Conservation (phyloP, 2,329 filamentous ascomycete genomes). For the Botrytis porri region DNA sequence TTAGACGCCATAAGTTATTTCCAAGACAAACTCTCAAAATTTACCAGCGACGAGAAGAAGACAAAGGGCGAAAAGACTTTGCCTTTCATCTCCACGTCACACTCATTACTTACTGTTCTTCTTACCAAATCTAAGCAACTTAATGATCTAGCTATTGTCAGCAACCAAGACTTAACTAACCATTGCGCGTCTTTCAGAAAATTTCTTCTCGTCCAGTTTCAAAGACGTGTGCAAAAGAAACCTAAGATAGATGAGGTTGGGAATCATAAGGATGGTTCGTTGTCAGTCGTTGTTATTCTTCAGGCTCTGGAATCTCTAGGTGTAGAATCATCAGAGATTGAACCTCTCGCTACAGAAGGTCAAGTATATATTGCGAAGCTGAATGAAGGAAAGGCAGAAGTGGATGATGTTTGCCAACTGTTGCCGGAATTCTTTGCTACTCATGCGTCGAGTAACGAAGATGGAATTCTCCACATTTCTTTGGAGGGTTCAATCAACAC, state of each 20-base stretch:
- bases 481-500: constrained; percentile 26
- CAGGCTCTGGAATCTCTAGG: constrained; percentile 29
- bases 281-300: constrained; percentile 29
- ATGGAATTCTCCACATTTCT: background rate
- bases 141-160: constrained; percentile 28
- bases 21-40: constrained; percentile 28
- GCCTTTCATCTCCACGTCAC: constrained; percentile 28
- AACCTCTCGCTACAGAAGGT: constrained; percentile 22
- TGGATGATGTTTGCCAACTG: constrained; percentile 20
- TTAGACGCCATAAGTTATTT: constrained; percentile 29
- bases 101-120: constrained; percentile 28
- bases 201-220: constrained; percentile 28
- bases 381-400: constrained; percentile 20
- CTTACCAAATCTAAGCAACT: constrained; percentile 23
- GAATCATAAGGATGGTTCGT: constrained; percentile 18
- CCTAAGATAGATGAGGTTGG: constrained; percentile 20
- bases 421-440: constrained; percentile 30
- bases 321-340: constrained; percentile 24
- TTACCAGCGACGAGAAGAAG: constrained; percentile 27
- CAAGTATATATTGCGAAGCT: constrained; percentile 20
- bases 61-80: constrained; percentile 26
- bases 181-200: constrained; percentile 25
- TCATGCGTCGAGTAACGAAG: constrained; percentile 16
- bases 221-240: constrained; percentile 24
- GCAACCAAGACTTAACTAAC: constrained; percentile 23